phyloP scores from a whole-genome alignment of 148 eudicot genomes.

The Rheum nobile region DNA sequence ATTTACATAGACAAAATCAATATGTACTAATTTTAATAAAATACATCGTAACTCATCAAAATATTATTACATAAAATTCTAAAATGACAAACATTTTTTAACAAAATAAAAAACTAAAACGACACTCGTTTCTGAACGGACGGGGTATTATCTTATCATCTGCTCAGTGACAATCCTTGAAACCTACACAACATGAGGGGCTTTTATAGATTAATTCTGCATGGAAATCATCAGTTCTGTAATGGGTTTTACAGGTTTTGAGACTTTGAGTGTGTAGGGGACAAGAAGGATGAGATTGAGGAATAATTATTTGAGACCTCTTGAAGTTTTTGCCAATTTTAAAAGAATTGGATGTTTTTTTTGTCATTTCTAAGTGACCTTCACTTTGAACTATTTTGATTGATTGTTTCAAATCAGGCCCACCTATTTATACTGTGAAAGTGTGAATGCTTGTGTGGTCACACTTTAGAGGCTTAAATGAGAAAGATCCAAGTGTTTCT shows the following conservation, averaged over 20 bases:
- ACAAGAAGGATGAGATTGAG: neutral
- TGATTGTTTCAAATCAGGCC: neutral
- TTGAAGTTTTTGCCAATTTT: neutral
- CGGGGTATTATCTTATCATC: neutral
- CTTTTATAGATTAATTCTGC: neutral
- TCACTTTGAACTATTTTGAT: neutral
- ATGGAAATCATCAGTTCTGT: conserved; percentile 1
- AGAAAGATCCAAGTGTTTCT: conserved; percentile 7
- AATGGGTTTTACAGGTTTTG: no score
- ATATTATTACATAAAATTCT: no score
- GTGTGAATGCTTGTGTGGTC: neutral
- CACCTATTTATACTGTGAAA: neutral
- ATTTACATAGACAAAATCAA: no score
- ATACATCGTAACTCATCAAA: no score
- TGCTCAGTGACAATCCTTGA: neutral
- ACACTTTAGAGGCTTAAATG: neutral
- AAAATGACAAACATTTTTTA: no score
- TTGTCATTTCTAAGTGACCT: neutral
- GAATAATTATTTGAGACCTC: neutral
- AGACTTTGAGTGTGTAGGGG: neutral
- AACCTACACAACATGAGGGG: neutral
- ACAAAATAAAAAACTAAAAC: no score
- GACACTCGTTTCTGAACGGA: no score
- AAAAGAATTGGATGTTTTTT: neutral
- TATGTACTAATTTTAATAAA: no score